phyloP scores from a whole-genome alignment of 2,329 filamentous ascomycete species.

The Colletotrichum graminicola region DNA sequence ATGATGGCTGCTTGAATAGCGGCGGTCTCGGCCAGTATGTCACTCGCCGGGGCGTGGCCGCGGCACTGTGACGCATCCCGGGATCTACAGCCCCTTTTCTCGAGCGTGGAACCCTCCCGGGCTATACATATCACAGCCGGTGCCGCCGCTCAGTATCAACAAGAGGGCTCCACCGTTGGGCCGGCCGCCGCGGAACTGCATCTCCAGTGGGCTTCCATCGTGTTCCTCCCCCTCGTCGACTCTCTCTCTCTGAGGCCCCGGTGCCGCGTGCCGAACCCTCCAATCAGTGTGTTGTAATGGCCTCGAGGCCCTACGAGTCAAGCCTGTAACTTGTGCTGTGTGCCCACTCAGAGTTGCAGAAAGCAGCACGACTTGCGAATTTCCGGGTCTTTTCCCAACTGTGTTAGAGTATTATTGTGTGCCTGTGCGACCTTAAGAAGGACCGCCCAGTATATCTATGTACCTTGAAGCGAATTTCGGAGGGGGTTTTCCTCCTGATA shows the following conservation, averaged over 20 bases:
- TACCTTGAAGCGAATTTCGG: no score
- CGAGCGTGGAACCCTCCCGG: conserved; percentile 1
- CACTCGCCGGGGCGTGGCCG: conserved; percentile 13
- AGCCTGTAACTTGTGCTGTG: conserved; percentile 26
- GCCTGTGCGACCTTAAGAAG: no score
- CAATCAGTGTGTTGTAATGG: conserved; percentile 28
- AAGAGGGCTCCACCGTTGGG: conserved; percentile 24
- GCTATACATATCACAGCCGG: not conserved
- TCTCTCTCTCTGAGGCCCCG: conserved; percentile 12
- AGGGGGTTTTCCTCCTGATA: not conserved
- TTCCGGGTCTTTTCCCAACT: not conserved
- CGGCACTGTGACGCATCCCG: conserved; percentile 28
- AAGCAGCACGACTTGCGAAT: conserved; percentile 1
- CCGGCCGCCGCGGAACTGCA: conserved; percentile 18
- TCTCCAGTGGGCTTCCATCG: not conserved
- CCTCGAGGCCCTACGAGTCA: conserved; percentile 13
- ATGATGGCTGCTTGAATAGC: conserved; percentile 2
- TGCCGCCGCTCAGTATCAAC: conserved; percentile 20
- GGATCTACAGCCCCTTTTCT: not conserved
- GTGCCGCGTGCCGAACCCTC: conserved; percentile 14
- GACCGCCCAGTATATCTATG: no score
- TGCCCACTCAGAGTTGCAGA: conserved; percentile 23
- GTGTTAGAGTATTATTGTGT: no score
- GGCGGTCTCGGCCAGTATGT: conserved; percentile 23
- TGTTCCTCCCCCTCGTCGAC: conserved; percentile 5